Evolutionary conservation across 148 eudicot genomes (phyloP), one percentile per base, ranked within the genome.

Genomic region (Polygonum maritimum): DNA sequence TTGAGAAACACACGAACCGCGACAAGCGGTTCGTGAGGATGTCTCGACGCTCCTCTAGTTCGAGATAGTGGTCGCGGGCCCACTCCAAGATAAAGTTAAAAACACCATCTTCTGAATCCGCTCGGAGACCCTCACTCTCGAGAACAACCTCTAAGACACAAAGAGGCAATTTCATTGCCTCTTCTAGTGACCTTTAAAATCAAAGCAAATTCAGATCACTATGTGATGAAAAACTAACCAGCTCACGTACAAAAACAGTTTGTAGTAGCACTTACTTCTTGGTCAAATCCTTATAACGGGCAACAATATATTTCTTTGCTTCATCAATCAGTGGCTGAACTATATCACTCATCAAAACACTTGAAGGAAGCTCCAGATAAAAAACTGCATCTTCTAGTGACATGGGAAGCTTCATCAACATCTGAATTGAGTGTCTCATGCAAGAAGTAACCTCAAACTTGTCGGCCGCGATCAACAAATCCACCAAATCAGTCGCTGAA

Each of bases 31-130:
- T 71, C 47, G 86, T 88, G 1, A 92, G 85, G 69, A 92, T 84
- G 75, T 88, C 95, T 12, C 90, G 86, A 3, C 97, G 87, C 72
- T 92, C 92, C 76, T 92, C 95, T 9, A 84, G 80, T 78, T 85
- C 83, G 15, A 90, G 93, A 74, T 87, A 88, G 79, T 86, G 89
- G 62, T 79, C 49, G 55, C 90, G 80, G 3, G 88, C 84, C 97
- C 97, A 92, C 81, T 88, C 89, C 72, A 92, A 75, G 33, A 85
- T 92, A 67, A 92, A 87, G 69, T 92, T 92, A 33, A 86, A 88
- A 13, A 92, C 91, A 4, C 90, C 90, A 75, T 92, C 97, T 81
- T 92, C 97, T 15, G 97, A 92, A 75, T 91, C 91, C 76, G 90
- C 93, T 58, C 89, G 95, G 74, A 92, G 90, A 71, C 87, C 92